phyloP scores from a whole-genome alignment of 148 eudicot genomes.

The Heliosperma pusillum region DNA sequence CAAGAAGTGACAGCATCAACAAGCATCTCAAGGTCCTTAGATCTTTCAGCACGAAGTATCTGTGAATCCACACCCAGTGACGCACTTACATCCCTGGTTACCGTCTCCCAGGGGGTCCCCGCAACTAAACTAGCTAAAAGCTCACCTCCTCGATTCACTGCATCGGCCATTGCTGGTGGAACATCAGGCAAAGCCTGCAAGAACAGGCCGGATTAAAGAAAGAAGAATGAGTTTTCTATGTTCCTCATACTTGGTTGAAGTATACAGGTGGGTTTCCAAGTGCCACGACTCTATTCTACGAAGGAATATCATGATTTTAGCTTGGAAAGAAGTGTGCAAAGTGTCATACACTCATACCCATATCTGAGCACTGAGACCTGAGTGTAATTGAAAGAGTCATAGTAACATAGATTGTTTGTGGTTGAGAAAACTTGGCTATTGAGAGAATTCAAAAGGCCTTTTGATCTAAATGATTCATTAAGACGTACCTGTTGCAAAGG shows the following conservation, averaged over 20 bases:
- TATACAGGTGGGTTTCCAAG: background rate
- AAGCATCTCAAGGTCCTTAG: constrained; percentile 69
- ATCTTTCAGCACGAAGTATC: constrained; percentile 48
- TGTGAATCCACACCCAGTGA: constrained; percentile 62
- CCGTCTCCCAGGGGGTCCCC: constrained; percentile 93
- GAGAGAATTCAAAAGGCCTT: background rate
- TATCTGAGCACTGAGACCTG: too few species aligned
- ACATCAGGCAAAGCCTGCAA: constrained; percentile 87
- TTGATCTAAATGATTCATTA: background rate
- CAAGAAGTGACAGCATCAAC: constrained; percentile 72
- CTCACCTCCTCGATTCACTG: constrained; percentile 85
- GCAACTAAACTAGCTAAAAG: constrained; percentile 64
- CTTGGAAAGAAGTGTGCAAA: background rate
- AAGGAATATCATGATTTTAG: background rate
- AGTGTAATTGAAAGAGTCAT: background rate
- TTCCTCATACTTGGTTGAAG: background rate
- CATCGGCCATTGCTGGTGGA: constrained; percentile 91
- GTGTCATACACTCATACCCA: background rate
- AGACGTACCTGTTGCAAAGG: constrained; percentile 81
- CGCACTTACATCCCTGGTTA: constrained; percentile 67
- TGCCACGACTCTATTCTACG: background rate
- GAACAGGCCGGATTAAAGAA: background rate
- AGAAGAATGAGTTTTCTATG: background rate
- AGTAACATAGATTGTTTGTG: background rate
- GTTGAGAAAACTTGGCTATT: background rate